Conservation (phyloP, 1,284 basidiomycete genomes). For the Athelia sp. region DNA sequence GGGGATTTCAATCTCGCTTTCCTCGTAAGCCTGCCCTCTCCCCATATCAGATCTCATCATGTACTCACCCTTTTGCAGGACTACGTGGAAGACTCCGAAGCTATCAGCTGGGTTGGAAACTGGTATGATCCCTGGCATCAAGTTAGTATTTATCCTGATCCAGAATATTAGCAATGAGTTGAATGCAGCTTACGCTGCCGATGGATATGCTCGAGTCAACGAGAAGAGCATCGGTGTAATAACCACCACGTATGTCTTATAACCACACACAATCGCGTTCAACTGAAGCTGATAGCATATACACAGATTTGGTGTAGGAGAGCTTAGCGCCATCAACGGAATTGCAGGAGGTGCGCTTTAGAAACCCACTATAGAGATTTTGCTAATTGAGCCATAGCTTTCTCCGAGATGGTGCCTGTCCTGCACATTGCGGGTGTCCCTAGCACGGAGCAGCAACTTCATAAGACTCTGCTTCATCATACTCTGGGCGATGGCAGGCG, state of each 20-base stretch:
- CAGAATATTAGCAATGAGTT: slow-evolving; percentile 75
- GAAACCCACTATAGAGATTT: slow-evolving; percentile 1
- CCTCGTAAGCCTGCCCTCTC: slow-evolving; percentile 36
- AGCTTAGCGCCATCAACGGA: slow-evolving; percentile 79
- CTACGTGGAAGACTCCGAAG: slow-evolving; percentile 77
- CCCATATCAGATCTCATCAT: background rate
- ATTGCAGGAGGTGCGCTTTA: slow-evolving; percentile 59
- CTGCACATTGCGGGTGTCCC: slow-evolving; percentile 91
- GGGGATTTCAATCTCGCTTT: slow-evolving; percentile 92
- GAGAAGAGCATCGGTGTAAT: slow-evolving; percentile 69
- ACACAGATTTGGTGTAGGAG: slow-evolving; percentile 86
- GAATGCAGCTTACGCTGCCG: slow-evolving; percentile 88
- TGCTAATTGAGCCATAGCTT: slow-evolving; percentile 38
- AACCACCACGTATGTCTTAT: slow-evolving; percentile 57
- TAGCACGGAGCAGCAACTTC: slow-evolving; percentile 67
- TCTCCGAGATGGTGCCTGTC: slow-evolving; percentile 88
- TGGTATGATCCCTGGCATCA: slow-evolving; percentile 39
- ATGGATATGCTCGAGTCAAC: slow-evolving; percentile 90
- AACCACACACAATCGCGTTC: slow-evolving; percentile 1
- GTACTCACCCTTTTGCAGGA: slow-evolving; percentile 38
- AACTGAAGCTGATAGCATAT: slow-evolving; percentile 4
- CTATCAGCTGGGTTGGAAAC: slow-evolving; percentile 87
- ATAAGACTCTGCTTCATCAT: slow-evolving; percentile 73
- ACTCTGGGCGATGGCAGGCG: slow-evolving; percentile 82
- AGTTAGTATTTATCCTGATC: background rate